A percentile compares a stretch with the other conserved stretches of the same genome.
Evolutionary conservation across 2,329 filamentous ascomycete species (phyloP).

Genomic region (Alternaria sp.): DNA sequence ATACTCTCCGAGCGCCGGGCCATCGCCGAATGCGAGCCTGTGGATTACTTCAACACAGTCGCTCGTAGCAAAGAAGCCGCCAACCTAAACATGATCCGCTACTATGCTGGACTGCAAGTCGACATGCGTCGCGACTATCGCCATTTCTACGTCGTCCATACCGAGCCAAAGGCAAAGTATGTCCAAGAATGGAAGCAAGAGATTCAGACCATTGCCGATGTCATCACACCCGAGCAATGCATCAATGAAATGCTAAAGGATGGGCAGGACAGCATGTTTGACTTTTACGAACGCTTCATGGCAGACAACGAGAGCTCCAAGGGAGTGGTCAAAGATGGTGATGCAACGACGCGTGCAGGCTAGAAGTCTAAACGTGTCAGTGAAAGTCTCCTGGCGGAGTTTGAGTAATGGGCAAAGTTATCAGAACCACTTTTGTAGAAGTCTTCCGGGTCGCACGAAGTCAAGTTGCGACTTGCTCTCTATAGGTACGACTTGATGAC

Average conservation of each 20-base stretch:
- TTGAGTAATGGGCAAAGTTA: no score
- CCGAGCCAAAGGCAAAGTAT: constrained; percentile 25
- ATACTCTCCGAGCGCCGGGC: constrained; percentile 39
- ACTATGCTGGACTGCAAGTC: constrained; percentile 35
- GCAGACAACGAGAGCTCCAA: constrained; percentile 2
- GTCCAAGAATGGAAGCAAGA: constrained; percentile 33
- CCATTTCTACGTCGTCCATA: constrained; percentile 44
- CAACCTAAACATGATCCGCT: constrained; percentile 34
- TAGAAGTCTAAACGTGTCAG: background rate
- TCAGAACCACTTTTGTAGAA: no score
- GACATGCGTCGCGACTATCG: constrained; percentile 39
- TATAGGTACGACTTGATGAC: background rate
- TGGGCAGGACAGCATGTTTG: constrained; percentile 31
- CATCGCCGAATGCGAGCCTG: constrained; percentile 24
- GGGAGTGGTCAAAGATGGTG: background rate
- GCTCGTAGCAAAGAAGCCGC: constrained; percentile 32
- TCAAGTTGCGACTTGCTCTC: background rate
- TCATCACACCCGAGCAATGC: constrained; percentile 40
- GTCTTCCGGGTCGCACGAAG: background rate
- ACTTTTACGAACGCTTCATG: constrained; percentile 40
- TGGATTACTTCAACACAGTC: constrained; percentile 38
- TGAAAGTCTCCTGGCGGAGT: background rate
- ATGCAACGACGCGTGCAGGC: background rate
- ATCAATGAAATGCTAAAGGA: constrained; percentile 33
- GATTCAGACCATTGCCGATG: constrained; percentile 35